Conservation (phyloP, 805 yeast genomes). For the Nakazawaea siamensis region DNA sequence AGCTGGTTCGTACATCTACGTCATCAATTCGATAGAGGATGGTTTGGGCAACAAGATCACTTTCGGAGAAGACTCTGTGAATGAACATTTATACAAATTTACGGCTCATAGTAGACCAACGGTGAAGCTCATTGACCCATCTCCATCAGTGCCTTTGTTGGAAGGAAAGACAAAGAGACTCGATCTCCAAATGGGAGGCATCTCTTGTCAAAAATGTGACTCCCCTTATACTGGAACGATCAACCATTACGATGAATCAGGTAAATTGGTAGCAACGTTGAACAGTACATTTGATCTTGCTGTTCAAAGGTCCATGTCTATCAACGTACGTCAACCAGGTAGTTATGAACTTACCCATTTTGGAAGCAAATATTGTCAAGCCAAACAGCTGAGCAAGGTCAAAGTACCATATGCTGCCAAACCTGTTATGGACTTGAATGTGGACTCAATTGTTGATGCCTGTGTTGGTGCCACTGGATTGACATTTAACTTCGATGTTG, state of each 20-base stretch:
- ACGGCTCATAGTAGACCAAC: conserved; percentile 49
- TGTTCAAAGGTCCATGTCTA: conserved; percentile 18
- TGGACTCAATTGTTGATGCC: conserved; percentile 65
- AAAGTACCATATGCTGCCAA: conserved; percentile 31
- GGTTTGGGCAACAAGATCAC: conserved; percentile 56
- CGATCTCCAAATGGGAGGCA: conserved; percentile 17
- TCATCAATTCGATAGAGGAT: conserved; percentile 51
- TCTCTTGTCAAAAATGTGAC: conserved; percentile 25
- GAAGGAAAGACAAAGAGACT: conserved; percentile 23
- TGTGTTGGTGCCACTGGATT: conserved; percentile 91
- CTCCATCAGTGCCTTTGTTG: conserved; percentile 20
- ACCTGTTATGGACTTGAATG: conserved; percentile 34
- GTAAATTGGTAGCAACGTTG: conserved; percentile 11
- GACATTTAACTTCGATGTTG: conserved; percentile 56
- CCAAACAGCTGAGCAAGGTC: conserved; percentile 51
- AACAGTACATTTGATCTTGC: conserved; percentile 21
- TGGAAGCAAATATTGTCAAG: conserved; percentile 56
- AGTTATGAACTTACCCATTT: conserved; percentile 48
- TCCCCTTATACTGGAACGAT: conserved; percentile 38
- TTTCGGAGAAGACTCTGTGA: conserved; percentile 25
- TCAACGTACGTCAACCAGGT: conserved; percentile 54
- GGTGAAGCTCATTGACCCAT: conserved; percentile 34
- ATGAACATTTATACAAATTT: conserved; percentile 35
- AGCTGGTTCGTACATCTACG: conserved; percentile 48
- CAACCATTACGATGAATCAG: conserved; percentile 19